Conservation (phyloP, 495 filamentous ascomycete species). For the Trichoderma parareesei region DNA sequence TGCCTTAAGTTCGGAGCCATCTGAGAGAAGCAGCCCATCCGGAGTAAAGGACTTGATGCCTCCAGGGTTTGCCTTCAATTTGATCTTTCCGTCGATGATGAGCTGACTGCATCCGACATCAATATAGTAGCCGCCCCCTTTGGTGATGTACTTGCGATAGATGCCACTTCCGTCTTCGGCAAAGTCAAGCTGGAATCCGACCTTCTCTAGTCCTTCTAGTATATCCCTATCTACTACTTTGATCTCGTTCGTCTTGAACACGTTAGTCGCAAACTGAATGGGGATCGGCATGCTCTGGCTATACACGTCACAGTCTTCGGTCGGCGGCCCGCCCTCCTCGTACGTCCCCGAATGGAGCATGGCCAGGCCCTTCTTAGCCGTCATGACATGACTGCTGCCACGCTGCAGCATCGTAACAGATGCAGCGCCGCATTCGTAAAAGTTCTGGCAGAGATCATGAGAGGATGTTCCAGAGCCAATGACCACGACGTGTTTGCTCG, state of each 20-base stretch:
- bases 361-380: slow-evolving; percentile 39
- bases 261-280: slow-evolving; percentile 19
- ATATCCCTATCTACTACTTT: slow-evolving; percentile 42
- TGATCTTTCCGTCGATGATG: slow-evolving; percentile 55
- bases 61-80: slow-evolving; percentile 24
- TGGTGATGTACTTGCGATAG: slow-evolving; percentile 51
- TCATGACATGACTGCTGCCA: slow-evolving; percentile 49
- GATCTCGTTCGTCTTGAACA: slow-evolving; percentile 30
- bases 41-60: slow-evolving; percentile 43
- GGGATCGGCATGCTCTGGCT: slow-evolving; percentile 41
- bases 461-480: slow-evolving; percentile 58
- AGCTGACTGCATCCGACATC: slow-evolving; percentile 53
- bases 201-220: slow-evolving; percentile 45
- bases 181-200: slow-evolving; percentile 52
- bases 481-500: slow-evolving; percentile 28
- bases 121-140: slow-evolving; percentile 55
- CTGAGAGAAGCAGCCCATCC: slow-evolving; percentile 43
- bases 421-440: slow-evolving; percentile 52
- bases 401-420: slow-evolving; percentile 57
- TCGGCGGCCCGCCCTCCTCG: slow-evolving; percentile 39
- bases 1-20: slow-evolving; percentile 48
- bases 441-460: slow-evolving; percentile 61
- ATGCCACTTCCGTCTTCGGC: slow-evolving; percentile 49
- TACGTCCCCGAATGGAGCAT: slow-evolving; percentile 47
- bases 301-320: slow-evolving; percentile 48